Evolutionary conservation across 2,329 filamentous ascomycete genomes (phyloP), one percentile per base, ranked within the genome.

Genomic region (Neonectria coccinea): DNA sequence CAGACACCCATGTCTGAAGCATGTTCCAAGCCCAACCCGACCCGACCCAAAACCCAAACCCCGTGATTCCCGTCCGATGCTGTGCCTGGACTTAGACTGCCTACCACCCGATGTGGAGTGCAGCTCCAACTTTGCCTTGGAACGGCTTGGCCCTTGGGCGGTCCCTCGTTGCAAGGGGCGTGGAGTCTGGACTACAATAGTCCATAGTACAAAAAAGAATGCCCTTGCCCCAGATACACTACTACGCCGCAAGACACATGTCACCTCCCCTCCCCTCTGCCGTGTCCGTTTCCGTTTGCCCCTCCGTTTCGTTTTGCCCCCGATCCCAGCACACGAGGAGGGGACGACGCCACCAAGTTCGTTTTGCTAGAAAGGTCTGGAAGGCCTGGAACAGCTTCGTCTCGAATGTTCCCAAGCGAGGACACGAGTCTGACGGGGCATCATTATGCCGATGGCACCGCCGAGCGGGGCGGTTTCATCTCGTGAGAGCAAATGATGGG

Each of bases 1-100:
- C 39, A 42, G 39, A 31, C 56, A n/a, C 42, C 57, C 42, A 27
- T 60, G 56, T 20, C 33, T 48, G 14, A 48, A 48, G 45, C 45
- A 48, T 47, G 18, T 57, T 39, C 44, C 53, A 22, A 47, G 36
- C 12, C 42, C 53, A 22, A 48, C 39, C 39, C n/a, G 18, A 42
- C n/a, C 39, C n/a, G 18, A 42, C 16, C 16, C 39, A 41, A 36
- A 36, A 14, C 33, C 33, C 33, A 39, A 39, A 42, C 39, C 39
- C 39, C 39, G 39, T 42, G 39, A 42, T 42, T 42, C n/a, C 39
- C 39, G 39, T 42, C 39, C 39, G 39, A 42, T 42, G 39, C 39
- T 42, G 39, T 18, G 39, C 39, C 36, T 39, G 36, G 36, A 39
- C 36, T 39, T n/a, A 16, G 14, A 39, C 36, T 39, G 36, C 36